phyloP scores from a whole-genome alignment of 345 rosid genomes.

The Arabidopsis suecica region DNA sequence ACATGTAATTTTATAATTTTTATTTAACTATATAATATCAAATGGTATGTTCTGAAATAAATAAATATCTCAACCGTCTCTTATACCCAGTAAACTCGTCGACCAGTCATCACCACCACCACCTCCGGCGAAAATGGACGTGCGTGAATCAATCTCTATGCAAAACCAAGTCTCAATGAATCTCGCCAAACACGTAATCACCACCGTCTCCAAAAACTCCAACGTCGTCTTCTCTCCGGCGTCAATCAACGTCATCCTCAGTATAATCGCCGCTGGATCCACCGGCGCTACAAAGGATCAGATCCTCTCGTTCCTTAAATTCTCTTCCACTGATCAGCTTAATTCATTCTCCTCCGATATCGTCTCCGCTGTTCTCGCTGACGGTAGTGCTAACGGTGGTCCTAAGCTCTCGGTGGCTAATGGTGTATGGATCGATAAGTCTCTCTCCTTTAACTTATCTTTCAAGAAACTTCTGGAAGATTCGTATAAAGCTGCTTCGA shows the following conservation, averaged over 20 bases:
- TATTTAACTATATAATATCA: too few species aligned
- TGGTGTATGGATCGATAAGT: slow-evolving; percentile 73
- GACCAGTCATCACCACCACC: slow-evolving; percentile 33
- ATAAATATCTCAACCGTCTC: slow-evolving; percentile 21
- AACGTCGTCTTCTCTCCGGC: slow-evolving; percentile 81
- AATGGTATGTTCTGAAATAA: not conserved
- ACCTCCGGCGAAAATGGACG: slow-evolving; percentile 61
- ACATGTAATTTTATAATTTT: too few species aligned
- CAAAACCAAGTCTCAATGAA: slow-evolving; percentile 65
- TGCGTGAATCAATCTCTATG: slow-evolving; percentile 54
- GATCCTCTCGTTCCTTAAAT: slow-evolving; percentile 76
- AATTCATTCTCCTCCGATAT: slow-evolving; percentile 63
- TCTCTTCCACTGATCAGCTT: slow-evolving; percentile 62
- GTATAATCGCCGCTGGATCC: slow-evolving; percentile 76
- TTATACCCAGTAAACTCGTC: slow-evolving; percentile 18
- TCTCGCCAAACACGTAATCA: slow-evolving; percentile 55
- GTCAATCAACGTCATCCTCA: slow-evolving; percentile 70
- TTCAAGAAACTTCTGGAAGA: slow-evolving; percentile 61
- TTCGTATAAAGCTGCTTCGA: slow-evolving; percentile 66
- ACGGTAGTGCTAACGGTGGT: slow-evolving; percentile 71
- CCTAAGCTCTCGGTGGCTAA: slow-evolving; percentile 66
- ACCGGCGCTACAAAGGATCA: slow-evolving; percentile 66
- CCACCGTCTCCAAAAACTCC: slow-evolving; percentile 53
- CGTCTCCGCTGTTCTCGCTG: slow-evolving; percentile 65
- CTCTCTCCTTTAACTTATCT: slow-evolving; percentile 63